A percentile compares a stretch with the other conserved stretches of the same genome.
phyloP scores from a whole-genome alignment of 768 basidiomycete species.

The Strobilomyces confusus region DNA sequence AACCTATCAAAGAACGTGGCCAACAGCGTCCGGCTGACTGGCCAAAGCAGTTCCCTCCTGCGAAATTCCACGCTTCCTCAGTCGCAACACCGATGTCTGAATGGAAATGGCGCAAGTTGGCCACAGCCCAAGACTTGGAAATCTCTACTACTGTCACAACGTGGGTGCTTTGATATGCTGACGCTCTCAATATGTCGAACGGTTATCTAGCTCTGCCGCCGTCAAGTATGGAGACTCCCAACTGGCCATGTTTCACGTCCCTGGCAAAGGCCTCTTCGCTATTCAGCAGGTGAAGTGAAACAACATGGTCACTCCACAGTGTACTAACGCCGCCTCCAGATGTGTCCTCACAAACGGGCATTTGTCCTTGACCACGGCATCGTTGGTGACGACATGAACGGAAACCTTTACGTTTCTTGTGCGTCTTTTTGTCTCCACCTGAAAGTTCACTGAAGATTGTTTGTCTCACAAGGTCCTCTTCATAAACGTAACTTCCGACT shows the following conservation, averaged over 20 bases:
- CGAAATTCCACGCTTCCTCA: constrained; percentile 39
- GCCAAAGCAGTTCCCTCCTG: constrained; percentile 51
- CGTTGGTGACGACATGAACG: constrained; percentile 58
- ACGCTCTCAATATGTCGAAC: not conserved
- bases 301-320: not conserved
- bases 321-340: constrained; percentile 21
- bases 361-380: constrained; percentile 71
- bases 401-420: constrained; percentile 50
- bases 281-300: constrained; percentile 57
- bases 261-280: constrained; percentile 54
- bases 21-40: constrained; percentile 66
- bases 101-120: constrained; percentile 58
- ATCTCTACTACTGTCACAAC: constrained; percentile 47
- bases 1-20: constrained; percentile 56
- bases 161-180: constrained; percentile 23
- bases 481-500: constrained; percentile 67
- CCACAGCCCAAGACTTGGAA: constrained; percentile 44
- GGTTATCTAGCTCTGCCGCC: constrained; percentile 37
- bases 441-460: not conserved
- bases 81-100: constrained; percentile 42
- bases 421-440: constrained; percentile 12
- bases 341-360: constrained; percentile 52
- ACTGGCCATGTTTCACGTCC: constrained; percentile 65
- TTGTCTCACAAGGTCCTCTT: constrained; percentile 43
- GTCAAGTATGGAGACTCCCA: constrained; percentile 64